These are phyloP conservation scores for Dentipellis fragilis DNA, from an alignment of 768 basidiomycete genomes.

Conservation along the genomic window DNA sequence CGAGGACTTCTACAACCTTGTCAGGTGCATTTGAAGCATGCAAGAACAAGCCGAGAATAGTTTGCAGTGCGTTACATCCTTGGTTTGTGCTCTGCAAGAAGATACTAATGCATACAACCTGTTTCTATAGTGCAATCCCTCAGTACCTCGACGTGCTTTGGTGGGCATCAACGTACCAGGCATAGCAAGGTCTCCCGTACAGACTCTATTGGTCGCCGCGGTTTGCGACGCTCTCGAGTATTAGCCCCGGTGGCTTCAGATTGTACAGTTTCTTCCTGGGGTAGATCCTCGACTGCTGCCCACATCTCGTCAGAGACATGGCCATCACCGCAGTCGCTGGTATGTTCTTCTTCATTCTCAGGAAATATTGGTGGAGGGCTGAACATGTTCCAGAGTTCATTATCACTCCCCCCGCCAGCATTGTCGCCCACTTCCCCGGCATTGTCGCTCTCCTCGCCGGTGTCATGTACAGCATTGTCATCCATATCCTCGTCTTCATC, in stretches of 20 bases:
- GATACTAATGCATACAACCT: not conserved
- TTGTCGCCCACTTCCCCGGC: not conserved
- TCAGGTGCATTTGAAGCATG: not conserved
- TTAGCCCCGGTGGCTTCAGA: no score
- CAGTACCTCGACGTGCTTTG: no score
- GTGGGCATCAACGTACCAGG: not conserved
- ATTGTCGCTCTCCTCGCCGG: no score
- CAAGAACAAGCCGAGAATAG: not conserved
- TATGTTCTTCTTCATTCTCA: not conserved
- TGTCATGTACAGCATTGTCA: no score
- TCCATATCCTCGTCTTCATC: no score
- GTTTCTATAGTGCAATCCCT: not conserved
- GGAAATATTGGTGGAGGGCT: not conserved
- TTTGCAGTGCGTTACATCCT: not conserved
- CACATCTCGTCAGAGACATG: not conserved
- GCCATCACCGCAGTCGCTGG: not conserved
- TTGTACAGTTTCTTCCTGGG: no score
- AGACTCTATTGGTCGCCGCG: not conserved
- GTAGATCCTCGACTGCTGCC: not conserved
- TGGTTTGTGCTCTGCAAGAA: not conserved
- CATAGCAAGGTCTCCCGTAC: not conserved
- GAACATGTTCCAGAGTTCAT: not conserved
- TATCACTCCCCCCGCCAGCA: not conserved
- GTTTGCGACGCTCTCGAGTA: no score
- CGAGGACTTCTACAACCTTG: not conserved